Evolutionary conservation across 108 stramenopile species (phyloP).

Genomic region (Skeletonema marinoi): DNA sequence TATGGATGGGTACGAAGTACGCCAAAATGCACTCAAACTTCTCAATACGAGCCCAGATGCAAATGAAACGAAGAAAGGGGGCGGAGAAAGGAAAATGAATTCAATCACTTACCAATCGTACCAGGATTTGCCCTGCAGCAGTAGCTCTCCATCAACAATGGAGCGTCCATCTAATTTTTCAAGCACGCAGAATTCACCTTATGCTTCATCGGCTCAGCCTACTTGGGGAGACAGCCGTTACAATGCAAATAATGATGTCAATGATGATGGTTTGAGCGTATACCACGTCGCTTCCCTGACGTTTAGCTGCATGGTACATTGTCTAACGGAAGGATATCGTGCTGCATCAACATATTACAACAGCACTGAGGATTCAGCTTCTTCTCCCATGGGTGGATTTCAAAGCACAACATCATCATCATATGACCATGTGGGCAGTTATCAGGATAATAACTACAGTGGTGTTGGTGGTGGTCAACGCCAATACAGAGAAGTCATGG

Average conservation of each 20-base stretch:
- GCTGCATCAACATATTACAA: constrained; percentile 34
- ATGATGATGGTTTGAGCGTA: constrained; percentile 13
- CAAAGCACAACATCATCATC: not conserved
- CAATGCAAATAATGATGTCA: not conserved
- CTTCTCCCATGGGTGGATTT: not conserved
- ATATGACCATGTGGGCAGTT: constrained; percentile 9
- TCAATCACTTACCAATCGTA: not conserved
- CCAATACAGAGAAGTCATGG: not conserved
- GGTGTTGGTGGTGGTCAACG: not conserved
- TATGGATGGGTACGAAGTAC: not conserved
- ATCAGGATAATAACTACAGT: not conserved
- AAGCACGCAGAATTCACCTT: not conserved
- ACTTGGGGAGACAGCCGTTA: not conserved
- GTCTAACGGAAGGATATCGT: constrained; percentile 39
- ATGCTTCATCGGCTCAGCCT: not conserved
- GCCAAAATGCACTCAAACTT: not conserved
- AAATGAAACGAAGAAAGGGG: not conserved
- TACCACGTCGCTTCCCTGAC: constrained; percentile 29
- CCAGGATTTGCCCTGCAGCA: not conserved
- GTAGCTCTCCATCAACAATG: not conserved
- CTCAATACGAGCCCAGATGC: not conserved
- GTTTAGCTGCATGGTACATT: constrained; percentile 28
- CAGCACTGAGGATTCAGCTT: not conserved
- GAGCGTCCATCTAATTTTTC: not conserved
- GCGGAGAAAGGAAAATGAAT: not conserved